phyloP scores from a whole-genome alignment of 768 basidiomycete genomes.

The Trametes elegans region DNA sequence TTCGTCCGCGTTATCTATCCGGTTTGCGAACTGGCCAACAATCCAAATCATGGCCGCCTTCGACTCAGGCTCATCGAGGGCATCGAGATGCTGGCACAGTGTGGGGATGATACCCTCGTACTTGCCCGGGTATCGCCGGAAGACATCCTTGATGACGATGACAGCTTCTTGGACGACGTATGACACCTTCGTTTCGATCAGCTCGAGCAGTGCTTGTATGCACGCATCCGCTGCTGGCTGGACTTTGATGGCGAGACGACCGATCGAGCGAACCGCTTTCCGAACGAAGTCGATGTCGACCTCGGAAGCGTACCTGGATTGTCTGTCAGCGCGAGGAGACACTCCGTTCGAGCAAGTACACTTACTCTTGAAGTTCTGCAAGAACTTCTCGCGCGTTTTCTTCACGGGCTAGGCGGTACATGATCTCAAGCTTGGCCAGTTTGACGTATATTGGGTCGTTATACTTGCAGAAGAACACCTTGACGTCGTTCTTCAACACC shows the following conservation, averaged over 20 bases:
- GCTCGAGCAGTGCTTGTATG: conserved; percentile 78
- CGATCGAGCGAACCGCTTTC: conserved; percentile 96
- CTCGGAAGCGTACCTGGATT: conserved; percentile 89
- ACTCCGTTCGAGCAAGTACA: background rate
- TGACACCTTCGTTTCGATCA: conserved; percentile 90
- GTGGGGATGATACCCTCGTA: conserved; percentile 96
- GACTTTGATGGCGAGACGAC: conserved; percentile 97
- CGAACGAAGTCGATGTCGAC: conserved; percentile 98
- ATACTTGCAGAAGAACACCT: conserved; percentile 99
- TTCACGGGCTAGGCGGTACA: conserved; percentile 95
- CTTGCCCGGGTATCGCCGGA: conserved; percentile 93
- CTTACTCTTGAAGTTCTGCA: conserved; percentile 92
- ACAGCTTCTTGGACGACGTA: conserved; percentile 98
- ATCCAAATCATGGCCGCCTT: conserved; percentile 99
- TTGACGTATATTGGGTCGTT: conserved; percentile 99
- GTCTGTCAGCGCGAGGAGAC: background rate
- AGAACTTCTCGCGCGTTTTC: conserved; percentile 93
- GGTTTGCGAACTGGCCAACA: conserved; percentile 91
- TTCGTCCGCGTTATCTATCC: conserved; percentile 95
- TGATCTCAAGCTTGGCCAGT: conserved; percentile 96
- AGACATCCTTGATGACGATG: conserved; percentile 98
- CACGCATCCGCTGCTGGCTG: conserved; percentile 85
- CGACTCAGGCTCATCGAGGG: conserved; percentile 92
- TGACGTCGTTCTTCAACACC: conserved; percentile 95
- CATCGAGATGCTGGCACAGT: conserved; percentile 89